These are phyloP conservation scores for Diaporthe citri DNA, from an alignment of 2,329 filamentous ascomycete genomes.

Conservation along the genomic window DNA sequence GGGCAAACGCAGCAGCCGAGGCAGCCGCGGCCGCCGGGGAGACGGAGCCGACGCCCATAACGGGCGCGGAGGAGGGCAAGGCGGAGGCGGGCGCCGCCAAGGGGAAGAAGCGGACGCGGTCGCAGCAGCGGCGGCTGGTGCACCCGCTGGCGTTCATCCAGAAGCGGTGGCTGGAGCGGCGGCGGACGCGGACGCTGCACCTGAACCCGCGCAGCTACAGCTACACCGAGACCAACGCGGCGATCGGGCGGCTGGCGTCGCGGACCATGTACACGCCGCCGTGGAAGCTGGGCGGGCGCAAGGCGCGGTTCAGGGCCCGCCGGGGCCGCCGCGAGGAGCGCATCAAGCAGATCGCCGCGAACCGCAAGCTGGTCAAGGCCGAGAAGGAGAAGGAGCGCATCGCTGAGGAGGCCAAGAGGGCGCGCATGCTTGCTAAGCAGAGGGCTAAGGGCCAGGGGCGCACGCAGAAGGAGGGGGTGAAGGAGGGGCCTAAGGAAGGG, in stretches of 20 bases:
- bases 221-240: constrained; percentile 72
- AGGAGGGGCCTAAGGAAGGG: constrained; percentile 35
- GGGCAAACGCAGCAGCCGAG: constrained; percentile 10
- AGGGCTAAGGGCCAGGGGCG: constrained; percentile 39
- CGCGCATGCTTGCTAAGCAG: constrained; percentile 41
- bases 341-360: constrained; percentile 39
- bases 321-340: constrained; percentile 35
- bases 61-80: constrained; percentile 16
- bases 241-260: constrained; percentile 66
- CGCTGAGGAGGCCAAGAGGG: constrained; percentile 44
- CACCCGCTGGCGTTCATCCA: constrained; percentile 36
- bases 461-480: constrained; percentile 30
- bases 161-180: constrained; percentile 45
- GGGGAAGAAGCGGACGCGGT: constrained; percentile 26
- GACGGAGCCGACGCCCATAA: constrained; percentile 8
- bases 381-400: constrained; percentile 43
- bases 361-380: constrained; percentile 45
- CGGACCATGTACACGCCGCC: constrained; percentile 64
- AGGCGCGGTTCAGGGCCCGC: constrained; percentile 58
- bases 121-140: constrained; percentile 35
- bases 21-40: constrained; percentile 10
- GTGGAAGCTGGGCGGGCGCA: constrained; percentile 64
- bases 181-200: constrained; percentile 58
- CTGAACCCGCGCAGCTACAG: constrained; percentile 65
- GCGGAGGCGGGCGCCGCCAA: neutral